A percentile compares a stretch with the other conserved stretches of the same genome.
Conservation (phyloP, 108 stramenopile genomes). For the Craspedostauros australis region DNA sequence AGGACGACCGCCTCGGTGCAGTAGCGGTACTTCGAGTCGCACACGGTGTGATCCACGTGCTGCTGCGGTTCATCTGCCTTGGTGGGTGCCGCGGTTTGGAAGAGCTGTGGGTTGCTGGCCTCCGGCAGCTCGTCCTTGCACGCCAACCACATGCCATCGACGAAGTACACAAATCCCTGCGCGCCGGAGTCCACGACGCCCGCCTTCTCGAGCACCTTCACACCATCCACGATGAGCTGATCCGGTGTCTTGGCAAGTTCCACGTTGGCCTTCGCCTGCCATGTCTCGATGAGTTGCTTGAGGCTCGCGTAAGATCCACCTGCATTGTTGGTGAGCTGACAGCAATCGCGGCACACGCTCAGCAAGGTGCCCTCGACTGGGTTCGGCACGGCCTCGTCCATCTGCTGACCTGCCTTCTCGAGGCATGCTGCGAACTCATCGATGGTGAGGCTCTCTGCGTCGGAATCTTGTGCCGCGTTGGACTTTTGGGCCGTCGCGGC, state of each 20-base stretch:
- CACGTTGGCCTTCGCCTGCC: slow-evolving; percentile 3
- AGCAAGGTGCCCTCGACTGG: slow-evolving; percentile 26
- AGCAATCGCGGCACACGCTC: slow-evolving; percentile 21
- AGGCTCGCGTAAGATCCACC: slow-evolving; percentile 8
- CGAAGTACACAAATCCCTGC: slow-evolving; percentile 24
- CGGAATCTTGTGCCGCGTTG: no score
- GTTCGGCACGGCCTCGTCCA: slow-evolving; percentile 13
- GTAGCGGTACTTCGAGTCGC: slow-evolving; percentile 19
- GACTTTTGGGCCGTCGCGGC: no score
- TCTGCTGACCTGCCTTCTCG: slow-evolving; percentile 6
- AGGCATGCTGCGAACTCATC: slow-evolving; percentile 20
- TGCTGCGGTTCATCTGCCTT: slow-evolving; percentile 1
- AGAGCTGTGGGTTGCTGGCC: slow-evolving; percentile 9
- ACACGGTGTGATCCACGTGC: slow-evolving; percentile 19
- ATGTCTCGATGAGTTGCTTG: slow-evolving; percentile 11
- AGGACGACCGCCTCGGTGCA: slow-evolving; percentile 29
- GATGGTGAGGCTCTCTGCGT: slow-evolving; percentile 5
- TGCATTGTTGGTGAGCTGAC: slow-evolving; percentile 2
- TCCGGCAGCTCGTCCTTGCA: slow-evolving; percentile 14
- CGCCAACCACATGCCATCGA: slow-evolving; percentile 28
- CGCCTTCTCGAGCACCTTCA: slow-evolving; percentile 31
- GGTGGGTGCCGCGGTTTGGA: slow-evolving; percentile 7
- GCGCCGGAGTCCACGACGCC: slow-evolving; percentile 35
- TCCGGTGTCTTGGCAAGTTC: slow-evolving; percentile 22
- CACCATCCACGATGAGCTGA: slow-evolving; percentile 27